Conservation (phyloP, 306 rosid genomes). For the Sicyos edulis region DNA sequence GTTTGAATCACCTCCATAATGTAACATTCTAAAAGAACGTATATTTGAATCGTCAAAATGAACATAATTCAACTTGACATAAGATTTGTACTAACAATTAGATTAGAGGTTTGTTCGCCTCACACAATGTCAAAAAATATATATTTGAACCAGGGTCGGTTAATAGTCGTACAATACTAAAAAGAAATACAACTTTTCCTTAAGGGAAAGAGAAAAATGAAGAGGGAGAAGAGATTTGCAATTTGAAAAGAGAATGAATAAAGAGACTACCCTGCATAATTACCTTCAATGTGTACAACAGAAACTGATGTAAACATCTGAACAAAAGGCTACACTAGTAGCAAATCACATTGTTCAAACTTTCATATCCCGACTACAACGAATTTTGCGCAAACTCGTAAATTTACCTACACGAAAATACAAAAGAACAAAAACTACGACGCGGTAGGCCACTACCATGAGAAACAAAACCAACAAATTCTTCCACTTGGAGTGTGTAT, state of each 20-base stretch:
- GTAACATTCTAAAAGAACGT: background rate
- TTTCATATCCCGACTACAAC: slow-evolving; percentile 48
- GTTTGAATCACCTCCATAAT: too few relatives aligned
- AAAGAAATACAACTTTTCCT: background rate
- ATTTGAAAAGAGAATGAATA: slow-evolving; percentile 11
- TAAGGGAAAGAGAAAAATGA: background rate
- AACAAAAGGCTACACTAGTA: slow-evolving; percentile 15
- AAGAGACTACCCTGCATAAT: background rate
- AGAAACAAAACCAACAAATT: slow-evolving; percentile 80
- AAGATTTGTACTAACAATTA: too few relatives aligned
- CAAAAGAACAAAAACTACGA: slow-evolving; percentile 51
- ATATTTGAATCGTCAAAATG: background rate
- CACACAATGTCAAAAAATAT: too few relatives aligned
- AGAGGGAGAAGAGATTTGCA: slow-evolving; percentile 1
- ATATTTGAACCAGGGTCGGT: background rate
- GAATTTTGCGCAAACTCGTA: slow-evolving; percentile 36
- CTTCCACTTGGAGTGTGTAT: slow-evolving; percentile 71
- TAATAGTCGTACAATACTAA: background rate
- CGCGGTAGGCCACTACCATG: slow-evolving; percentile 75
- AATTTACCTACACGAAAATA: slow-evolving; percentile 43
- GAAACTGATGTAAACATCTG: slow-evolving; percentile 14
- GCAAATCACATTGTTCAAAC: slow-evolving; percentile 39
- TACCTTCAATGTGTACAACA: slow-evolving; percentile 10
- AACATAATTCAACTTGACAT: too few relatives aligned
- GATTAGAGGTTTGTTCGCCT: too few relatives aligned